Percentiles rank a stretch among this genome's conserved stretches.
phyloP scores from a whole-genome alignment of 805 yeast species.

The Yarrowia hollandica region DNA sequence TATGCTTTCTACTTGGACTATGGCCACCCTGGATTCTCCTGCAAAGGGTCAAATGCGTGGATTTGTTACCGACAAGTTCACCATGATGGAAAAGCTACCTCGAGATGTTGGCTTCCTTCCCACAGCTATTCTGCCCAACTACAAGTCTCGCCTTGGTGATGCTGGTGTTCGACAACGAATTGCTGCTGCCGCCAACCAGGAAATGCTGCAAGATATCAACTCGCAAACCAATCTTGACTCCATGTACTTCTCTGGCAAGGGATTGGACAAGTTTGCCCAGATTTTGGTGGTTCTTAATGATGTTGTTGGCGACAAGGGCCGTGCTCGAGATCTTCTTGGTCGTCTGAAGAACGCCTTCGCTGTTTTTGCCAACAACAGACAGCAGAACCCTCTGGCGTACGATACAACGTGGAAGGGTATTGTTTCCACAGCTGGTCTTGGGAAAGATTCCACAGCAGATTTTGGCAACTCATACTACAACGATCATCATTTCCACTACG shows the following conservation, averaged over 20 bases:
- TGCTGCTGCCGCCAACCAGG: slow-evolving; percentile 47
- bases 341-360: slow-evolving; percentile 63
- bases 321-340: slow-evolving; percentile 52
- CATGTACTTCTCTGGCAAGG: slow-evolving; percentile 84
- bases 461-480: slow-evolving; percentile 77
- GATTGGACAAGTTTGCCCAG: slow-evolving; percentile 79
- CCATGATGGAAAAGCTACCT: slow-evolving; percentile 44
- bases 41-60: slow-evolving; percentile 44
- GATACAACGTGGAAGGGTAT: slow-evolving; percentile 77
- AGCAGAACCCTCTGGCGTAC: slow-evolving; percentile 65
- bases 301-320: slow-evolving; percentile 53
- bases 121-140: slow-evolving; percentile 50
- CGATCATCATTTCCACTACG: slow-evolving; percentile 87
- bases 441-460: slow-evolving; percentile 53
- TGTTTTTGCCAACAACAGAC: slow-evolving; percentile 63
- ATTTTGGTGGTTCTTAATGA: slow-evolving; percentile 66
- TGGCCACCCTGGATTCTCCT: slow-evolving; percentile 48
- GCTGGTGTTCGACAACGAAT: slow-evolving; percentile 44
- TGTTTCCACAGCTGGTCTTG: slow-evolving; percentile 62
- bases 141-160: slow-evolving; percentile 43
- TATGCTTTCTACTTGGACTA: slow-evolving; percentile 39
- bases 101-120: slow-evolving; percentile 50
- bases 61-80: slow-evolving; percentile 38
- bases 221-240: slow-evolving; percentile 63
- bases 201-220: slow-evolving; percentile 50